Evolutionary conservation across 805 yeast species (phyloP).

Genomic region (Candida xyloterini): DNA sequence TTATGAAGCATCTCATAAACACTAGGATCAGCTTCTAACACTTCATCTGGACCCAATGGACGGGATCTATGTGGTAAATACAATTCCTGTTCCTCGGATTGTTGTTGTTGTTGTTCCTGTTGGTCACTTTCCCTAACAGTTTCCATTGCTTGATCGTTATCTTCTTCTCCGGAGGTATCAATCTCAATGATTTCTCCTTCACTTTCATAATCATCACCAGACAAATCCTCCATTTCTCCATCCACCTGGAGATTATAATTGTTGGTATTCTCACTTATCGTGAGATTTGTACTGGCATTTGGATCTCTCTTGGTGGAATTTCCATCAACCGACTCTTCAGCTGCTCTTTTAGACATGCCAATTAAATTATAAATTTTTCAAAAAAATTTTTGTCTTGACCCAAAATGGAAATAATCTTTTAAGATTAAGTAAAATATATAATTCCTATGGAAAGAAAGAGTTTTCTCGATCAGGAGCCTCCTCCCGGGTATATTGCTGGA

Average conservation of each 20-base stretch:
- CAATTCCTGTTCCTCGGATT: slow-evolving; percentile 36
- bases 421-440: slow-evolving; percentile 2
- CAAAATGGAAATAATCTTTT: slow-evolving; percentile 7
- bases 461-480: slow-evolving; percentile 82
- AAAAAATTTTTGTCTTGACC: slow-evolving; percentile 10
- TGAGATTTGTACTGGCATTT: slow-evolving; percentile 13
- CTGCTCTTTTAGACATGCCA: slow-evolving; percentile 35
- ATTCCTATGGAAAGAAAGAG: slow-evolving; percentile 48
- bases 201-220: slow-evolving; percentile 90
- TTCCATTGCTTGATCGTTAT: slow-evolving; percentile 39
- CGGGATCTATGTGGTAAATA: slow-evolving; percentile 86
- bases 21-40: slow-evolving; percentile 91
- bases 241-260: slow-evolving; percentile 61
- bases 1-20: slow-evolving; percentile 96
- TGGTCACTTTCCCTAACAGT: slow-evolving; percentile 34
- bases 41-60: slow-evolving; percentile 94
- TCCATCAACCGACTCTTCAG: slow-evolving; percentile 22
- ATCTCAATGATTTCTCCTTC: slow-evolving; percentile 86
- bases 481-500: slow-evolving; percentile 89
- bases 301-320: slow-evolving; percentile 21
- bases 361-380: background rate
- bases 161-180: slow-evolving; percentile 56
- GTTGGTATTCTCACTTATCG: slow-evolving; percentile 27
- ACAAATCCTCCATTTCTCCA: slow-evolving; percentile 77
- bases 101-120: slow-evolving; percentile 30